These are phyloP conservation scores for Candida rishiriensis DNA, from an alignment of 805 yeast species.

Conservation along the genomic window DNA sequence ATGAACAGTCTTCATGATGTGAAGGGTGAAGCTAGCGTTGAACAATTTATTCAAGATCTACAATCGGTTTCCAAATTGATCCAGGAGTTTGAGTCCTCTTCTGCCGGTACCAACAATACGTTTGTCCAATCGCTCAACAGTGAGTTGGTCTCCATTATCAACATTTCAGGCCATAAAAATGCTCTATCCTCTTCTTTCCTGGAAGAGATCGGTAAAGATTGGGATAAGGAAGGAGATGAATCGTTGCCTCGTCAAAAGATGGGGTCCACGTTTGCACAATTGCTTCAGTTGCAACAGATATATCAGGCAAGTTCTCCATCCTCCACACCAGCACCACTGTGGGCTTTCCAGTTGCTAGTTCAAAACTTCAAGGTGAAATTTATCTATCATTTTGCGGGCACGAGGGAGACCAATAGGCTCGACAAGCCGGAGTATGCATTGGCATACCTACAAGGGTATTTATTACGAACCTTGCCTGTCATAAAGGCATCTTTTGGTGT, in stretches of 20 bases:
- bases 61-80: too few relatives aligned
- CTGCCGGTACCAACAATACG: too few relatives aligned
- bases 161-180: neutral
- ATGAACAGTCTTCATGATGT: neutral
- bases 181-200: neutral
- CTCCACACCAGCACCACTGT: slow-evolving; percentile 8
- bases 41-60: too few relatives aligned
- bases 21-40: too few relatives aligned
- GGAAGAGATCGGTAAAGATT: neutral
- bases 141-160: neutral
- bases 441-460: slow-evolving; percentile 41
- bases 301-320: too few relatives aligned
- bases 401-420: slow-evolving; percentile 54
- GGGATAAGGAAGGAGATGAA: slow-evolving; percentile 1
- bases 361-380: slow-evolving; percentile 47
- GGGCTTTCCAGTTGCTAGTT: slow-evolving; percentile 47
- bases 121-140: too few relatives aligned
- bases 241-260: neutral
- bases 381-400: slow-evolving; percentile 54
- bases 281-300: slow-evolving; percentile 14
- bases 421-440: slow-evolving; percentile 74
- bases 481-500: slow-evolving; percentile 29
- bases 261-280: slow-evolving; percentile 1
- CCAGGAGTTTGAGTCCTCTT: too few relatives aligned
- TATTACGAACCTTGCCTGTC: slow-evolving; percentile 26